phyloP scores from a whole-genome alignment of 1,284 basidiomycete genomes.

The Paramarasmius palmivorus region DNA sequence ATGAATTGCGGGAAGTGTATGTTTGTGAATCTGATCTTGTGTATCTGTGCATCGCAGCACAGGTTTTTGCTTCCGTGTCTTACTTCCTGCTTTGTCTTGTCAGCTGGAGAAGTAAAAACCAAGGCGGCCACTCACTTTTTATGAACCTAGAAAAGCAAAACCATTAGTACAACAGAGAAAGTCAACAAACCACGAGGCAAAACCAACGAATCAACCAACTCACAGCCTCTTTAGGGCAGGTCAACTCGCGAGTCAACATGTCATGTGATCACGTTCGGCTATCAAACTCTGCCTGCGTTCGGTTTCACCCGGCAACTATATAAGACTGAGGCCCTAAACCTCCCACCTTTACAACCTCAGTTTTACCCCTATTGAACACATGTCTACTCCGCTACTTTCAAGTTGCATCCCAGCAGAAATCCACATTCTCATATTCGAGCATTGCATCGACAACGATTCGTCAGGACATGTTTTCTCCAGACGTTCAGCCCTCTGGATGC shows the following conservation, averaged over 20 bases:
- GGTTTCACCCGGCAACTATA: too few relatives aligned
- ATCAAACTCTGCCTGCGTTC: too few relatives aligned
- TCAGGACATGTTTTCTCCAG: not conserved
- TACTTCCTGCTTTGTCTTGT: not conserved
- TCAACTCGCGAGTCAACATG: conserved; percentile 9
- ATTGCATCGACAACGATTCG: not conserved
- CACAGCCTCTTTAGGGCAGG: conserved; percentile 18
- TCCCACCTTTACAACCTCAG: too few relatives aligned
- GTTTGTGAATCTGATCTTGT: conserved; percentile 12
- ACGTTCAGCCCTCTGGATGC: not conserved
- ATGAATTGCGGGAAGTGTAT: conserved; percentile 10
- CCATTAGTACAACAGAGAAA: not conserved
- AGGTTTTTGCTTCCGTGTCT: not conserved
- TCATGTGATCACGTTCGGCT: conserved; percentile 11
- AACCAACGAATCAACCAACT: not conserved
- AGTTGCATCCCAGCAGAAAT: not conserved
- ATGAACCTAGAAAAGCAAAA: not conserved
- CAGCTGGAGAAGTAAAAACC: too few relatives aligned
- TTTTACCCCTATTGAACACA: too few relatives aligned
- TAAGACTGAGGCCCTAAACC: too few relatives aligned
- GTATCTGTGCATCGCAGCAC: conserved; percentile 11
- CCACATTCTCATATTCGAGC: not conserved
- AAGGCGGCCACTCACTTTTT: too few relatives aligned
- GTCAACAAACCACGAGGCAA: not conserved
- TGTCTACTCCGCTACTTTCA: too few relatives aligned